Base-by-base conservation (phyloP, 768 basidiomycete species). In the Hemileccinum impolitum region DNA sequence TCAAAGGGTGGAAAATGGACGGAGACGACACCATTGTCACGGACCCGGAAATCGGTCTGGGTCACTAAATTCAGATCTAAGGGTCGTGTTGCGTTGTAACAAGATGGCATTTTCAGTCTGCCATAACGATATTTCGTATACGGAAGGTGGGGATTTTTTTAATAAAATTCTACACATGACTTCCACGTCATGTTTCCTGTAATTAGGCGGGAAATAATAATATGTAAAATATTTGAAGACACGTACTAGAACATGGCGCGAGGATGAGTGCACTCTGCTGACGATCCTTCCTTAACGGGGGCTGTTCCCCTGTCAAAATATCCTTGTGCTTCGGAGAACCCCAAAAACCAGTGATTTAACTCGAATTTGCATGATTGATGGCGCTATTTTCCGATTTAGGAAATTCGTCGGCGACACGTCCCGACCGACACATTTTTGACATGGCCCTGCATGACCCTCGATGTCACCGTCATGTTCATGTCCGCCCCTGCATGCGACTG, bases 61-160 rank as follows among this genome's bases (percentile, higher is more conserved):
- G 77, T 78, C 76, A 75, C 75, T 72, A 76, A 78, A 73, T 79
- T 78, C 77, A 82, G 79, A 82, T 82, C 80, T 82, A 80, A 82
- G 81, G 81, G 81, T 82, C 81, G 75, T 67, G 73, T 75, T 79
- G 78, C 72, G 70, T 72, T 66, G 66, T 69, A 70, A 68, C 68
- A 66, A 38, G 65, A 67, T 67, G 65, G 67, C 68, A 69, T 62
- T 69, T 67, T 61, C 61, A 63, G 61, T 66, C 64, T 67, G 66
- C 68, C 66, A 67, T 67, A 67, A 69, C 52, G 60, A 69, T 63
- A 61, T 67, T 67, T 67, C 66, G 63, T 68, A 69, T 69, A 62
- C 57, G 66, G 66, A 69, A 67, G 70, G 72, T 70, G 68, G 71
- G 67, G 69, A 61, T 69, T 72, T 71, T 54, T 60, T 72, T 73